Percentiles rank a stretch among this genome's conserved stretches.
Conservation (phyloP, 805 yeast genomes). For the Candida multigemmis region DNA sequence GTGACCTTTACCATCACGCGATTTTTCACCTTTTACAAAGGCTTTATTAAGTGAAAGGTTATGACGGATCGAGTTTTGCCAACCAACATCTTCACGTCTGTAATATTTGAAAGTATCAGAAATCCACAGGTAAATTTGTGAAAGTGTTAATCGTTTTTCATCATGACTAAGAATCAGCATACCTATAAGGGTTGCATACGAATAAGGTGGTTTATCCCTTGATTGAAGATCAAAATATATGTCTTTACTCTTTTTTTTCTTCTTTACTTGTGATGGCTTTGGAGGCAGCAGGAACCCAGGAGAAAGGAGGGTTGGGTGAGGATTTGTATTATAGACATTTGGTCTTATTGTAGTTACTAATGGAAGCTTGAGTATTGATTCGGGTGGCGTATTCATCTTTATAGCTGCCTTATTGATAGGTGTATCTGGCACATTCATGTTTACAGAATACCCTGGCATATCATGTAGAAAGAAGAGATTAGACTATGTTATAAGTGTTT, state of each 20-base stretch:
- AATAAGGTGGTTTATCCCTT: conserved; percentile 79
- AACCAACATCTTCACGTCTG: conserved; percentile 78
- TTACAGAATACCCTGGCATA: too few species aligned
- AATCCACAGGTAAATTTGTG: conserved; percentile 88
- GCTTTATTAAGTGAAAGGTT: conserved; percentile 91
- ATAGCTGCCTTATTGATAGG: too few species aligned
- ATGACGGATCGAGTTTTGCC: conserved; percentile 98
- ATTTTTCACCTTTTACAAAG: conserved; percentile 81
- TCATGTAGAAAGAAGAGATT: too few species aligned
- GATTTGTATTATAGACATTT: too few species aligned
- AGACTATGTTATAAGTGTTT: too few species aligned
- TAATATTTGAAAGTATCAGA: conserved; percentile 78
- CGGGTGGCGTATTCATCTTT: too few species aligned
- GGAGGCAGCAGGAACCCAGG: too few species aligned
- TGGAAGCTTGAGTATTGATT: too few species aligned
- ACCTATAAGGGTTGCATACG: conserved; percentile 89
- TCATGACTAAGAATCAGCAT: conserved; percentile 86
- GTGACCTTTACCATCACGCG: conserved; percentile 86
- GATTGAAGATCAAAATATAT: conserved; percentile 38
- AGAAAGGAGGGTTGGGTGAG: too few species aligned
- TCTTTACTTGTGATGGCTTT: too few species aligned
- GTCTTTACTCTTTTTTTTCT: conserved; percentile 22
- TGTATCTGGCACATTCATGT: too few species aligned
- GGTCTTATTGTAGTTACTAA: too few species aligned
- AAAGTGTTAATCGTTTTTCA: conserved; percentile 29